These are phyloP conservation scores for Yamadazyma friedrichii DNA, from an alignment of 1,139 yeast species.

Conservation along the genomic window DNA sequence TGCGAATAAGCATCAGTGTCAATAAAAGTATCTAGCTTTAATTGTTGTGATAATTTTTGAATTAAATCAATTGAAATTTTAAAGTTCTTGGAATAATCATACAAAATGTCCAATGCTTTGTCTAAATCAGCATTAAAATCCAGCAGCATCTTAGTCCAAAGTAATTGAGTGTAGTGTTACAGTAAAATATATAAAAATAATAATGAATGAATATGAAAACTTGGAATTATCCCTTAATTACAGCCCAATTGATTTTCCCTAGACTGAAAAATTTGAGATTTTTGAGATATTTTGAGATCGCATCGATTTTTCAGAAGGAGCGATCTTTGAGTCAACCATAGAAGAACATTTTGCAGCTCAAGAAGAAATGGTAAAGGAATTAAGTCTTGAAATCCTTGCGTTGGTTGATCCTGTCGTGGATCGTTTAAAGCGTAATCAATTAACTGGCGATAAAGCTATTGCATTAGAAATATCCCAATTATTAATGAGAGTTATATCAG, in stretches of 20 bases:
- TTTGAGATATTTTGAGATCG: not conserved
- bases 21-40: slow-evolving; percentile 43
- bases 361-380: slow-evolving; percentile 2
- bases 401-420: slow-evolving; percentile 41
- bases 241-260: not conserved
- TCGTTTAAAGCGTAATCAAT: slow-evolving; percentile 68
- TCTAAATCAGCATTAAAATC: slow-evolving; percentile 24
- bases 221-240: no score
- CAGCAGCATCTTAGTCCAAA: slow-evolving; percentile 9
- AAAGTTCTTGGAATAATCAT: slow-evolving; percentile 31
- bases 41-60: slow-evolving; percentile 41
- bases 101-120: slow-evolving; percentile 30
- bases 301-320: not conserved
- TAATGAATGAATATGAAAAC: no score
- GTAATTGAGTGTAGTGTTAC: no score
- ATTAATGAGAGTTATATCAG: slow-evolving; percentile 83
- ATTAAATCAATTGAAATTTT: slow-evolving; percentile 38
- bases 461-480: slow-evolving; percentile 88
- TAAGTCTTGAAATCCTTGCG: slow-evolving; percentile 36
- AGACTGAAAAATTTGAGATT: not conserved
- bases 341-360: not conserved
- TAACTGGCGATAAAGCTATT: slow-evolving; percentile 69
- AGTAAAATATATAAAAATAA: no score
- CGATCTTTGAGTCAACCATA: no score
- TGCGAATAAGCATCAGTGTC: slow-evolving; percentile 37